These are phyloP conservation scores for Vararia minispora DNA, from an alignment of 768 basidiomycete species.

Conservation along the genomic window DNA sequence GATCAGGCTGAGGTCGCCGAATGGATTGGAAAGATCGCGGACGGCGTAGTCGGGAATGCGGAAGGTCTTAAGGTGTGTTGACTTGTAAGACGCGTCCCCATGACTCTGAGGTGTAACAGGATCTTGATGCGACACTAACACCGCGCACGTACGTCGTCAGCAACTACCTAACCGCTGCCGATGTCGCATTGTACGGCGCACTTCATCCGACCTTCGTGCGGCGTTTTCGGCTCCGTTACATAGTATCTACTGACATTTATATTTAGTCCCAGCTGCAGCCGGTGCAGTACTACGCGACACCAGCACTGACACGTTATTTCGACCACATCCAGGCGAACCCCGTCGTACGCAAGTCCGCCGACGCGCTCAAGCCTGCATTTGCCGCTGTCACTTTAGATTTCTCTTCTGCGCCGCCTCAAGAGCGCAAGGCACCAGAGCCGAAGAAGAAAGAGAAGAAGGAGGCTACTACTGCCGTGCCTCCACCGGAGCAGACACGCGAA, in stretches of 20 bases:
- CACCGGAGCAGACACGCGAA: constrained; percentile 20
- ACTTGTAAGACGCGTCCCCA: no score
- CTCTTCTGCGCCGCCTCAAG: constrained; percentile 58
- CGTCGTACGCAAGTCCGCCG: constrained; percentile 47
- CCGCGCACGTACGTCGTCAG: constrained; percentile 79
- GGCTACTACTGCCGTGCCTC: constrained; percentile 17
- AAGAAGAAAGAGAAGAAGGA: constrained; percentile 69
- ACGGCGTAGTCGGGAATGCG: constrained; percentile 35
- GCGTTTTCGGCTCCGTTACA: not conserved
- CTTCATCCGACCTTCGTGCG: constrained; percentile 75
- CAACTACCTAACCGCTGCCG: constrained; percentile 80
- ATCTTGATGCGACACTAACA: constrained; percentile 56
- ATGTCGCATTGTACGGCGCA: constrained; percentile 84
- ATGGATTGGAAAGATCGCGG: constrained; percentile 61
- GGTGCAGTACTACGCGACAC: constrained; percentile 65
- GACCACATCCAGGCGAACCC: constrained; percentile 80
- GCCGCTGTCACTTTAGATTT: constrained; percentile 58
- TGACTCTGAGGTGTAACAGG: no score
- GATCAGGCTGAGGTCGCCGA: constrained; percentile 51
- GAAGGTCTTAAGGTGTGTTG: constrained; percentile 39
- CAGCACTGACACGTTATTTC: constrained; percentile 87
- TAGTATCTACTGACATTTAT: not conserved
- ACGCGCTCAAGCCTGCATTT: constrained; percentile 40
- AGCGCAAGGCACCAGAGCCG: constrained; percentile 58
- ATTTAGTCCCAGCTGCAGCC: constrained; percentile 61